These are phyloP conservation scores for Barnettozyma sucrosica DNA, from an alignment of 805 yeast species.

Conservation along the genomic window DNA sequence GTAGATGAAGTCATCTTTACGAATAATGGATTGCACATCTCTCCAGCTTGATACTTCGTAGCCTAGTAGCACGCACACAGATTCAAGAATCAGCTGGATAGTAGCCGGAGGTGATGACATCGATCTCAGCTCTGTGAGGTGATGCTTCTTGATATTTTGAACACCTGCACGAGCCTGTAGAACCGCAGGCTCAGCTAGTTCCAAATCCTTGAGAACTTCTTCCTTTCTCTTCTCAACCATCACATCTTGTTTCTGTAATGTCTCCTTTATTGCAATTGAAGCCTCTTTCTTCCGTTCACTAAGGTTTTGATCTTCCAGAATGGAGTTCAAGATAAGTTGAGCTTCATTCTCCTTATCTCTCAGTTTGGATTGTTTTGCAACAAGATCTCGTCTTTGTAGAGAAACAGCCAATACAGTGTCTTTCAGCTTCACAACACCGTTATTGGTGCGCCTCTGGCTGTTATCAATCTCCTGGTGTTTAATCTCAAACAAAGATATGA, in stretches of 20 bases:
- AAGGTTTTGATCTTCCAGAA: constrained; percentile 83
- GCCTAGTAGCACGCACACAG: constrained; percentile 81
- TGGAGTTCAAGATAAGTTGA: constrained; percentile 58
- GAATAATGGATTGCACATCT: constrained; percentile 72
- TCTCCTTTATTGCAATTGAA: constrained; percentile 66
- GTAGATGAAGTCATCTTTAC: constrained; percentile 83
- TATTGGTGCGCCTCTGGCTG: constrained; percentile 63
- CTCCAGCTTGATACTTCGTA: constrained; percentile 65
- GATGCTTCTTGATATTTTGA: constrained; percentile 88
- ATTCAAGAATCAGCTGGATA: constrained; percentile 78
- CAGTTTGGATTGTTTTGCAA: constrained; percentile 46
- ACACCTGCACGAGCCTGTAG: constrained; percentile 83
- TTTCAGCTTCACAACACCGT: constrained; percentile 67
- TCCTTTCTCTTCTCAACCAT: constrained; percentile 50
- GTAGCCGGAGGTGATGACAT: constrained; percentile 89
- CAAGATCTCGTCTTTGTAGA: constrained; percentile 47
- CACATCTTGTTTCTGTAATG: constrained; percentile 60
- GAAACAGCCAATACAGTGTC: constrained; percentile 75
- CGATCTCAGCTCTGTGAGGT: constrained; percentile 80
- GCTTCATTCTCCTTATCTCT: constrained; percentile 62
- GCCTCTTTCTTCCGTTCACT: constrained; percentile 89
- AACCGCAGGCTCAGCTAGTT: constrained; percentile 77
- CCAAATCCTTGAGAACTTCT: constrained; percentile 58
- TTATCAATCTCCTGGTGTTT: constrained; percentile 50
- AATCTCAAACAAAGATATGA: constrained; percentile 35